phyloP scores from a whole-genome alignment of 2,329 filamentous ascomycete genomes.

The Grosmannia huntii region DNA sequence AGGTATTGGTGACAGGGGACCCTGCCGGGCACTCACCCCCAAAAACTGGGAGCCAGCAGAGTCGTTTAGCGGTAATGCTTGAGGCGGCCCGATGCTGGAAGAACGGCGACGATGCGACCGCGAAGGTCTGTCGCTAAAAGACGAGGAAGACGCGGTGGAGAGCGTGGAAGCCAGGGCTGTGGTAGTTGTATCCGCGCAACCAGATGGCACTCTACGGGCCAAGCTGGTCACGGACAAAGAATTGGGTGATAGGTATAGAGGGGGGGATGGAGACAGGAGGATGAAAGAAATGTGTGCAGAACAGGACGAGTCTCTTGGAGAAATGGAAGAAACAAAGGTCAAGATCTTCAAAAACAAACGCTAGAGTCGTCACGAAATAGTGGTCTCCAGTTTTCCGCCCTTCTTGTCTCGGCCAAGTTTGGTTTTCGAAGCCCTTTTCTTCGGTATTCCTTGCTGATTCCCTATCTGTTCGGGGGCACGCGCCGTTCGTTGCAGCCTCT shows the following conservation, averaged over 20 bases:
- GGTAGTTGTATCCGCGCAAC: constrained; percentile 14
- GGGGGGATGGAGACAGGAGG: background rate
- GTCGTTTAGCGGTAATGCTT: constrained; percentile 21
- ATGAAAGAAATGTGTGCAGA: background rate
- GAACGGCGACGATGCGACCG: constrained; percentile 31
- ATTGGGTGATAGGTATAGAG: background rate
- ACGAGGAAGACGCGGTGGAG: constrained; percentile 38
- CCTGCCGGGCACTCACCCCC: constrained; percentile 26
- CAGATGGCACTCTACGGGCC: constrained; percentile 15
- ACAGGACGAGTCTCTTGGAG: background rate
- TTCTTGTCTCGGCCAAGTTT: background rate
- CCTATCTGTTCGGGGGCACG: background rate
- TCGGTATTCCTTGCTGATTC: background rate
- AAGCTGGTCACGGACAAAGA: constrained; percentile 10
- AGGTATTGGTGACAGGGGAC: constrained; percentile 39
- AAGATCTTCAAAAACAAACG: constrained; percentile 8
- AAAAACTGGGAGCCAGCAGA: constrained; percentile 20
- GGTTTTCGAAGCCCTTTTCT: background rate
- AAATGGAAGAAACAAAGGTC: constrained; percentile 6
- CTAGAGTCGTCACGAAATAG: constrained; percentile 9
- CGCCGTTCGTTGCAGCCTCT: background rate
- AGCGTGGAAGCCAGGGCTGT: constrained; percentile 38
- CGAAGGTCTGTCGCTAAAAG: constrained; percentile 35
- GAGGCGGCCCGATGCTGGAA: constrained; percentile 11
- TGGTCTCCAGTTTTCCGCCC: constrained; percentile 7